These are phyloP conservation scores for Castanospermum australe DNA, from an alignment of 306 rosid species.

Conservation along the genomic window DNA sequence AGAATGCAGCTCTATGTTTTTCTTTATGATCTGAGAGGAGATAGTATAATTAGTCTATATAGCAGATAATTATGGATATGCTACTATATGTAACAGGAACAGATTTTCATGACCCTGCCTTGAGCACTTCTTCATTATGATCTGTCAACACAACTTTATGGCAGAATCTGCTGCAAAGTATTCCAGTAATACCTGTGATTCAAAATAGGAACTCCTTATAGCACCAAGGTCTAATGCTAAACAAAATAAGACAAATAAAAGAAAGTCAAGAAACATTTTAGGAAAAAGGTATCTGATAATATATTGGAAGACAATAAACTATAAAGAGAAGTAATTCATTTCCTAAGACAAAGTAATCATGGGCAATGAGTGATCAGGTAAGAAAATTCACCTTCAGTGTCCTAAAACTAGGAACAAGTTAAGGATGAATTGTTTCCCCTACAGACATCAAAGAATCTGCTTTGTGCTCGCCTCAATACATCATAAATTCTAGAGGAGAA, in stretches of 20 bases:
- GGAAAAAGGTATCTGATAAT: not conserved
- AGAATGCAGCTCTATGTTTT: slow-evolving; percentile 80
- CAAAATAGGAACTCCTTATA: slow-evolving; percentile 8
- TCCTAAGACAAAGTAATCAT: not conserved
- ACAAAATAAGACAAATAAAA: not conserved
- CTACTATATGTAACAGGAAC: slow-evolving; percentile 21
- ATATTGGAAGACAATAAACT: not conserved
- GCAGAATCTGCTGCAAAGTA: slow-evolving; percentile 89
- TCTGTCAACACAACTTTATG: slow-evolving; percentile 72
- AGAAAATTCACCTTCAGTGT: slow-evolving; percentile 1
- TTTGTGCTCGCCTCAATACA: not conserved
- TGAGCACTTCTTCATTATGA: slow-evolving; percentile 90
- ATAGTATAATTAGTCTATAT: slow-evolving; percentile 23
- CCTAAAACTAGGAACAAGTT: not conserved
- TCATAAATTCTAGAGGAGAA: not conserved
- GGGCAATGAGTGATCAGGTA: not conserved
- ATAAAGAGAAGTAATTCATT: slow-evolving; percentile 4
- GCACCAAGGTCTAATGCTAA: not conserved
- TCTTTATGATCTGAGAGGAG: slow-evolving; percentile 72
- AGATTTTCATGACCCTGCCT: slow-evolving; percentile 55
- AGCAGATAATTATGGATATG: slow-evolving; percentile 17
- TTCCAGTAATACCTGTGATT: slow-evolving; percentile 75
- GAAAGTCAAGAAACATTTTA: not conserved
- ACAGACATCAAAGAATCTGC: slow-evolving; percentile 8
- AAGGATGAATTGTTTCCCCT: not conserved